These are phyloP conservation scores for Pythium phragmitis DNA, from an alignment of 352 stramenopile species.

Conservation along the genomic window DNA sequence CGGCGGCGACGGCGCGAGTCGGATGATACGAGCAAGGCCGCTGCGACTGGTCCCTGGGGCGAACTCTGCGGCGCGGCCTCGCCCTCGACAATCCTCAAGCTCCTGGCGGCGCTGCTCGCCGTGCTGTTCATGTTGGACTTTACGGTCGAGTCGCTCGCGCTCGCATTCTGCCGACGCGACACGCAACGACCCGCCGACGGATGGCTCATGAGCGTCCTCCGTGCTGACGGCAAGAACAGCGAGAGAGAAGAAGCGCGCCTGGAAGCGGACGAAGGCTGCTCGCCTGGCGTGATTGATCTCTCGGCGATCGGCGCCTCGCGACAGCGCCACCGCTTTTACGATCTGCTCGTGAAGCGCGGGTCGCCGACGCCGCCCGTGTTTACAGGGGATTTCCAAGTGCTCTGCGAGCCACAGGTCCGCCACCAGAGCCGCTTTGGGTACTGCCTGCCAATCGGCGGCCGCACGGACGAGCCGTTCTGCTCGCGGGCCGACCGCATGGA, in stretches of 20 bases:
- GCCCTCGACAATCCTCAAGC: constrained; percentile 7
- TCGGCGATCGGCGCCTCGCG: constrained; percentile 2
- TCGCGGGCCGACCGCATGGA: constrained; percentile 27
- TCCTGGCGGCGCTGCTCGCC: constrained; percentile 9
- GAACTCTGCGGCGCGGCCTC: constrained; percentile 1
- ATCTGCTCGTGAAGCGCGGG: constrained; percentile 13
- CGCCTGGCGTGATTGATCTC: constrained; percentile 10
- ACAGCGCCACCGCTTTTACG: constrained; percentile 20
- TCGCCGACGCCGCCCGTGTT: constrained; percentile 13
- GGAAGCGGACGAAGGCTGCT: constrained; percentile 6
- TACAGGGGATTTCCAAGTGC: constrained; percentile 10
- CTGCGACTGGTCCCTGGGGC: not conserved
- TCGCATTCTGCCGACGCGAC: constrained; percentile 4
- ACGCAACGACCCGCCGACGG: not conserved
- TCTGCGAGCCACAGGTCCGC: constrained; percentile 15
- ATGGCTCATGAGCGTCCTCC: constrained; percentile 3
- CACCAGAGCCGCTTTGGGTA: constrained; percentile 32
- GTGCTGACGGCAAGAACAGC: not conserved
- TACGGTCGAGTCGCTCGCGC: constrained; percentile 15
- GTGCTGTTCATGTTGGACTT: constrained; percentile 19
- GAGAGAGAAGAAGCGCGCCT: not conserved
- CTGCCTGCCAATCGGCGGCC: constrained; percentile 35
- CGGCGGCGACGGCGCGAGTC: not conserved
- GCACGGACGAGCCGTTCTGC: constrained; percentile 32
- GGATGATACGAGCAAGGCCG: not conserved